Evolutionary conservation across 768 basidiomycete genomes (phyloP).

Genomic region (Termitomyces sp.): DNA sequence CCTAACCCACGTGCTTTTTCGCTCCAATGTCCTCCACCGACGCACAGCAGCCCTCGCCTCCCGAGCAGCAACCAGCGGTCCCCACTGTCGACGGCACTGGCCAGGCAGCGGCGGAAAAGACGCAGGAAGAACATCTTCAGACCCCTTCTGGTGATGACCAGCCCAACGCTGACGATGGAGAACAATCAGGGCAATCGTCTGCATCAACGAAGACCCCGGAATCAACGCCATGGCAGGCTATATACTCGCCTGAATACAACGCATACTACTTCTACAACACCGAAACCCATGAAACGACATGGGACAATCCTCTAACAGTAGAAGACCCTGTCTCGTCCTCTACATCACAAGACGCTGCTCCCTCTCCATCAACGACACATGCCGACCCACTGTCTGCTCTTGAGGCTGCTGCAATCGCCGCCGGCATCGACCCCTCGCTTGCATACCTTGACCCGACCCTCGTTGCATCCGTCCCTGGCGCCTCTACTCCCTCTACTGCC

Average conservation of each 20-base stretch:
- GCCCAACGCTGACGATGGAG: background rate
- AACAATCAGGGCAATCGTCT: background rate
- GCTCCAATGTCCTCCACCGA: background rate
- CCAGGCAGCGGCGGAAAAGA: background rate
- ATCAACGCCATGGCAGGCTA: conserved; percentile 63
- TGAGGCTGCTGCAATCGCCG: conserved; percentile 67
- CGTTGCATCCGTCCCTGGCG: conserved; percentile 22
- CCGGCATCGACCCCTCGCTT: conserved; percentile 79
- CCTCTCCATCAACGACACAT: conserved; percentile 18
- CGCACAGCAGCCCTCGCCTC: background rate
- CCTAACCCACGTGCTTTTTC: conserved; percentile 8
- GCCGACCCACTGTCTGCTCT: conserved; percentile 39
- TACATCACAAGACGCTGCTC: conserved; percentile 15
- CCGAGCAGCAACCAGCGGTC: background rate
- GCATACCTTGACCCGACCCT: conserved; percentile 78
- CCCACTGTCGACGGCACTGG: background rate
- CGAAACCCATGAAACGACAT: conserved; percentile 73
- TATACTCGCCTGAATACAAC: conserved; percentile 71
- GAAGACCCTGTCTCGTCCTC: conserved; percentile 8
- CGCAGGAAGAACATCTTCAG: background rate
- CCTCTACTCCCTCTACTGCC: conserved; percentile 24
- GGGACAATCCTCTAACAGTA: conserved; percentile 63
- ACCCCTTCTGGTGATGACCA: background rate
- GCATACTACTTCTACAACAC: conserved; percentile 85
- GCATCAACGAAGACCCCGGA: background rate